Evolutionary conservation across 2,329 filamentous ascomycete genomes (phyloP), one percentile per base, ranked within the genome.

Genomic region (Daldinia sp.): DNA sequence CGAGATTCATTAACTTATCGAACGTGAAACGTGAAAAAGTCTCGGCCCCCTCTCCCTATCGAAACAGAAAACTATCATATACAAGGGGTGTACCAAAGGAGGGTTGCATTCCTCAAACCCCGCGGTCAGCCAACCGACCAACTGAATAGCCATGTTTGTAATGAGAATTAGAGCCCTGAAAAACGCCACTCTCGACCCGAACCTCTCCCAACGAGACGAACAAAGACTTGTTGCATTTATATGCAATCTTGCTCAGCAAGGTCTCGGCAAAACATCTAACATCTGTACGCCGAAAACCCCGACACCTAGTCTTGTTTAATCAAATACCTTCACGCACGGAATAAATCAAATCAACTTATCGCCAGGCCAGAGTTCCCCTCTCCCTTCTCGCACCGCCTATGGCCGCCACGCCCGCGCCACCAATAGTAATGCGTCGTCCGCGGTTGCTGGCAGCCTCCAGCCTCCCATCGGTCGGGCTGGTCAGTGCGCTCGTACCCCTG

Each of bases 391-490:
- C 58, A 28, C 35, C 35, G 26, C 51, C 55, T 6, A 23, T 42
- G 6, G 68, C 71, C 1, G 61, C 70, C 75, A 76, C 74, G 23
- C 73, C 79, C 58, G 78, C 76, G 61, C 79, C 71, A 37, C 81
- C 81, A 74, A 84, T 83, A 78, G 82, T 84, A 66, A 82, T 81
- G 61, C 82, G 80, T 51, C 82, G 81, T 74, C 75, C 73, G 62
- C 74, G 74, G 51, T 75, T 71, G 67, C 74, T 71, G 41, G 72
- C 71, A 10, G 50, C 55, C n/a, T 67, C 60, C 26, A 60, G 59
- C 28, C 63, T 61, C 39, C 69, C 63, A 63, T 73, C 70, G 70
- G 74, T 71, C 28, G 65, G 75, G 63, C 69, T 76, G 0, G 33
- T 26, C 4, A 60, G 63, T 37, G 70, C 60, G 50, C 73, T 67